Base-by-base conservation (phyloP, 1,284 basidiomycete genomes). In the Peniophora sp. region DNA sequence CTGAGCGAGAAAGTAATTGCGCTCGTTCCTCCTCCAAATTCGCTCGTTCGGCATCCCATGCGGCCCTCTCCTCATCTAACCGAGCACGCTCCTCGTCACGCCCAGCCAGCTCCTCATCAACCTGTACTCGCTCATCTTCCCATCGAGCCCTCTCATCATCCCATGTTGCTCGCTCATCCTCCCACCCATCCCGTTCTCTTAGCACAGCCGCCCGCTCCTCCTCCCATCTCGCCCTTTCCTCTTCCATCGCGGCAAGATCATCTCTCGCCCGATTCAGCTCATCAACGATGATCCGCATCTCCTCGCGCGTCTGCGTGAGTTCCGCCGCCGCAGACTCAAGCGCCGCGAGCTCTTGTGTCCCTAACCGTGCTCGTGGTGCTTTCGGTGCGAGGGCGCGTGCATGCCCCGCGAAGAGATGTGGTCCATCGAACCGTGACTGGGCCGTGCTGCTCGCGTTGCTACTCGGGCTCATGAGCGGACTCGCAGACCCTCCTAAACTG, bases 321-420 rank as follows among this genome's bases (percentile, higher is more conserved):
- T 32, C 27, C 12, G 27, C 27, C 12, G 27, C 27, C 12, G 27
- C 27, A 32, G 27, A 32, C 27, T 32, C 27, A 5, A 41, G 39
- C 39, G 16, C 39, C 39, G 39, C 48, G 25, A 51, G 27, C 19
- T 52, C 48, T 24, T 48, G 19, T 19, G 39, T 48, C 9, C 58
- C 71, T 55, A 51, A 68, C 55, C 58, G 71, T 58, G 58, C 57
- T 41, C 63, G 66, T 3, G 68, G 68, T 3, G 56, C 52, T 19
- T 53, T 66, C 0, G 83, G 83, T 0, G 82, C 69, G 16, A 85
- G 65, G 3, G 85, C 74, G 47, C 81, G 74, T 3, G 75, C 79
- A 56, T 91, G 86, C 0, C 88, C 88, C 0, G 88, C 86, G 57
- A 89, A 89, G 47, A 90, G 71, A 67, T 91, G 88, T 1, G 82